Percentiles rank a stretch among this genome's conserved stretches.
Evolutionary conservation across 2,329 filamentous ascomycete species (phyloP).

Genomic region (Sporothrix brunneoviolacea): DNA sequence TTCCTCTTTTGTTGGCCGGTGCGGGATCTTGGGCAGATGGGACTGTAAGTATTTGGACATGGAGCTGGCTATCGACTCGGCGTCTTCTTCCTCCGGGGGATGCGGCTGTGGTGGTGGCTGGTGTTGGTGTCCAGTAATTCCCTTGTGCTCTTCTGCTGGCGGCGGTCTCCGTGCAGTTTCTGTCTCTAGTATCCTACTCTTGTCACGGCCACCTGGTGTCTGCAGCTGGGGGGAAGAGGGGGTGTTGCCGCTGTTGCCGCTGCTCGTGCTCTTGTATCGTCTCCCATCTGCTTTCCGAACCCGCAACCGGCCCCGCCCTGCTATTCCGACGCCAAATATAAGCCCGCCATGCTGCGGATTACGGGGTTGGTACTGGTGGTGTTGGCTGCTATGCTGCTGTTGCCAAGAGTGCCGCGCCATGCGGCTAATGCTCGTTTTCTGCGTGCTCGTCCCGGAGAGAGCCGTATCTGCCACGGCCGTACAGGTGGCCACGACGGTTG

Average conservation of each 20-base stretch:
- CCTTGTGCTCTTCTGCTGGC: neutral
- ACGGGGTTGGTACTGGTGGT: constrained; percentile 19
- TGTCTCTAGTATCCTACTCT: neutral
- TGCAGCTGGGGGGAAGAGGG: neutral
- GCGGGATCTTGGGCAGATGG: constrained; percentile 61
- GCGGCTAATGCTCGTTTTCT: constrained; percentile 27
- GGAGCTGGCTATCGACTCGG: constrained; percentile 42
- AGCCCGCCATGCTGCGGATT: neutral
- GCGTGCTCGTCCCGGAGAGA: constrained; percentile 18
- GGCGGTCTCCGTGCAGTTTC: neutral
- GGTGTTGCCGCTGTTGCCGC: constrained; percentile 12
- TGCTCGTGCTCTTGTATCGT: constrained; percentile 25
- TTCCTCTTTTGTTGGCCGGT: constrained; percentile 89
- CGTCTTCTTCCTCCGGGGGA: constrained; percentile 22
- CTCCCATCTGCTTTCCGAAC: constrained; percentile 21
- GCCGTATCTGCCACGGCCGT: constrained; percentile 33
- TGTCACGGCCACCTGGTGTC: neutral
- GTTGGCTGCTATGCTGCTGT: constrained; percentile 19
- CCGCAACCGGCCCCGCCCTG: neutral
- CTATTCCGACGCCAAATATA: neutral
- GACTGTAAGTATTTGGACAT: constrained; percentile 55
- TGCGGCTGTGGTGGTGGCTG: constrained; percentile 10
- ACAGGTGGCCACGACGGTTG: constrained; percentile 34
- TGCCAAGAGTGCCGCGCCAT: constrained; percentile 33
- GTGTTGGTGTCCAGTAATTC: neutral